Conservation (phyloP, 352 stramenopile genomes). For the Saprolegnia parasitica region DNA sequence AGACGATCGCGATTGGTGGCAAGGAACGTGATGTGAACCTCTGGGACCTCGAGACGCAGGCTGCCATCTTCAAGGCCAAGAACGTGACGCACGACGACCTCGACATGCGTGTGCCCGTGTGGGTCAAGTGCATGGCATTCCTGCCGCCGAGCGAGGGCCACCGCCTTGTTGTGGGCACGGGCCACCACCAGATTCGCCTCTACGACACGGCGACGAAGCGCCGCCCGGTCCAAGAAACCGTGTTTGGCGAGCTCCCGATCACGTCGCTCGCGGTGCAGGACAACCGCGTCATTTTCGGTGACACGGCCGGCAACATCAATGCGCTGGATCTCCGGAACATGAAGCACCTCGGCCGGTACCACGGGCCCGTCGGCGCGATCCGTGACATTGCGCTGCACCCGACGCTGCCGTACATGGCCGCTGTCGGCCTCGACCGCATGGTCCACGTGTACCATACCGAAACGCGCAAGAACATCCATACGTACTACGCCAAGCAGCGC, state of each 20-base stretch:
- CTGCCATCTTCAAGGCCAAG: constrained; percentile 74
- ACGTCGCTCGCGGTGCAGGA: constrained; percentile 58
- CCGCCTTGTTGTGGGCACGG: constrained; percentile 68
- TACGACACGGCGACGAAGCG: constrained; percentile 87
- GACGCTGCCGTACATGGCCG: constrained; percentile 84
- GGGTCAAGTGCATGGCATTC: constrained; percentile 77
- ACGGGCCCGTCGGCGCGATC: constrained; percentile 86
- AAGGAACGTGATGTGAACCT: constrained; percentile 78
- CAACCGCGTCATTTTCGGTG: constrained; percentile 77
- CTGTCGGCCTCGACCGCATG: constrained; percentile 92
- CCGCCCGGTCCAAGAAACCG: constrained; percentile 60
- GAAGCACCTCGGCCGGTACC: constrained; percentile 81
- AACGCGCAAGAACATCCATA: constrained; percentile 63
- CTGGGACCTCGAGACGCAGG: constrained; percentile 77
- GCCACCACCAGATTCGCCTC: constrained; percentile 71
- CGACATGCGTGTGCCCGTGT: constrained; percentile 86
- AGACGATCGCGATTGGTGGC: constrained; percentile 64
- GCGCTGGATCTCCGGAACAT: constrained; percentile 86
- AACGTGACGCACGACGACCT: constrained; percentile 86
- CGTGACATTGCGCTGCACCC: constrained; percentile 85
- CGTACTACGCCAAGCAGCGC: constrained; percentile 81
- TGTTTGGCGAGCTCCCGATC: constrained; percentile 69
- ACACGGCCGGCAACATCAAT: constrained; percentile 87
- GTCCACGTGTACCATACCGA: constrained; percentile 90
- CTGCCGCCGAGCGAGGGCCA: constrained; percentile 55